A percentile compares a stretch with the other conserved stretches of the same genome.
These are phyloP conservation scores for Paulownia fortunei DNA, from an alignment of 257 asterid species.

Conservation along the genomic window DNA sequence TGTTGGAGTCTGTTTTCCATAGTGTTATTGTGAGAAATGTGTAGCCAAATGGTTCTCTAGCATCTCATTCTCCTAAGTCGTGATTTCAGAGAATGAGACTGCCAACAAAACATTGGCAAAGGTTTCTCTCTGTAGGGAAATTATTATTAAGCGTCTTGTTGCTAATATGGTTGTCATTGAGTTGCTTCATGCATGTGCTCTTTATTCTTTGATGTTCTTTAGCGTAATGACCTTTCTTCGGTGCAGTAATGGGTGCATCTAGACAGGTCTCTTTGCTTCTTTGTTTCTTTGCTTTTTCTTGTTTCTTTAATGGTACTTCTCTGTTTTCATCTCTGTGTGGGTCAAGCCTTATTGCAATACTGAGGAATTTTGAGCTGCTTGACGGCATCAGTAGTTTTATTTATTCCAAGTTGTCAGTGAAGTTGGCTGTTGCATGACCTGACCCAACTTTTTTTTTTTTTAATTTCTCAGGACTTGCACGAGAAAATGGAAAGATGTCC, in stretches of 20 bases:
- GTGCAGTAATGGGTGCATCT: not conserved
- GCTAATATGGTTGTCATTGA: not conserved
- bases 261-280: not conserved
- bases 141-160: not conserved
- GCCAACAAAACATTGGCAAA: no score
- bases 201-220: not conserved
- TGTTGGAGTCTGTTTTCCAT: no score
- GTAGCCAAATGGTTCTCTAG: no score
- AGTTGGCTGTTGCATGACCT: constrained; percentile 12
- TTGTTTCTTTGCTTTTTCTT: not conserved
- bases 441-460: constrained; percentile 16
- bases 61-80: no score
- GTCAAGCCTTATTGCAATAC: not conserved
- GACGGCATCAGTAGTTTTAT: not conserved
- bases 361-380: not conserved
- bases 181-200: not conserved
- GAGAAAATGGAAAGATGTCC: constrained; percentile 58
- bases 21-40: no score
- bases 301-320: not conserved
- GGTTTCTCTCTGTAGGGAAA: no score
- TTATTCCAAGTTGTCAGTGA: not conserved
- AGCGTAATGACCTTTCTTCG: not conserved
- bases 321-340: not conserved
- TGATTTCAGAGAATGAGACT: no score
- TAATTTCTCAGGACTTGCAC: constrained; percentile 70